Conservation (phyloP, 1,284 basidiomycete species). For the Fomes fomentarius region DNA sequence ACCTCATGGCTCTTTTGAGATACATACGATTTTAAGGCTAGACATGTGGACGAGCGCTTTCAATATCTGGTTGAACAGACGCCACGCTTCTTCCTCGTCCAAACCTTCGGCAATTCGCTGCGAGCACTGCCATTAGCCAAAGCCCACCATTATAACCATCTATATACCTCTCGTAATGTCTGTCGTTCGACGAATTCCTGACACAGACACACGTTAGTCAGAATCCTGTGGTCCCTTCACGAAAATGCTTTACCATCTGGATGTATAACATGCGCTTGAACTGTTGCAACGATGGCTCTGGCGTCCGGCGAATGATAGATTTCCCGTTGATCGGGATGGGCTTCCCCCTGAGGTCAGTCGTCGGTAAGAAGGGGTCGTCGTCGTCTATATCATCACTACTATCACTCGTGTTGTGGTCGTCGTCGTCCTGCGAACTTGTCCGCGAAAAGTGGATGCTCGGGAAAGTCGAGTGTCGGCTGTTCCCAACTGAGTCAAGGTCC, state of each 20-base stretch:
- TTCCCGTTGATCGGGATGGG: conserved; percentile 15
- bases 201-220: conserved; percentile 5
- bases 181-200: conserved; percentile 91
- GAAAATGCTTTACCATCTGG: conserved; percentile 93
- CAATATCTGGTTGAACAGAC: conserved; percentile 89
- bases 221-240: no score
- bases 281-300: no score
- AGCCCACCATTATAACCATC: no score
- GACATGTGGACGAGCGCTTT: conserved; percentile 94
- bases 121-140: neutral
- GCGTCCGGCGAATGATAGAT: conserved; percentile 6
- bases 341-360: neutral
- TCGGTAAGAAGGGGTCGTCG: conserved; percentile 26
- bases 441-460: conserved; percentile 80
- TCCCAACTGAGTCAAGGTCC: conserved; percentile 52
- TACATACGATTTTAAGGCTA: conserved; percentile 76
- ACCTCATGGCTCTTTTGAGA: neutral
- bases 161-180: conserved; percentile 73
- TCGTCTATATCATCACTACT: conserved; percentile 35
- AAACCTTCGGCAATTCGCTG: conserved; percentile 82
- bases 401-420: conserved; percentile 43
- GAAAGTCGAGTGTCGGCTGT: conserved; percentile 60
- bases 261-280: conserved; percentile 75
- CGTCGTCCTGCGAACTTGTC: conserved; percentile 41
- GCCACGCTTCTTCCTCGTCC: conserved; percentile 86